Conservation (phyloP, 2,329 filamentous ascomycete genomes). For the Colletotrichum sp. region DNA sequence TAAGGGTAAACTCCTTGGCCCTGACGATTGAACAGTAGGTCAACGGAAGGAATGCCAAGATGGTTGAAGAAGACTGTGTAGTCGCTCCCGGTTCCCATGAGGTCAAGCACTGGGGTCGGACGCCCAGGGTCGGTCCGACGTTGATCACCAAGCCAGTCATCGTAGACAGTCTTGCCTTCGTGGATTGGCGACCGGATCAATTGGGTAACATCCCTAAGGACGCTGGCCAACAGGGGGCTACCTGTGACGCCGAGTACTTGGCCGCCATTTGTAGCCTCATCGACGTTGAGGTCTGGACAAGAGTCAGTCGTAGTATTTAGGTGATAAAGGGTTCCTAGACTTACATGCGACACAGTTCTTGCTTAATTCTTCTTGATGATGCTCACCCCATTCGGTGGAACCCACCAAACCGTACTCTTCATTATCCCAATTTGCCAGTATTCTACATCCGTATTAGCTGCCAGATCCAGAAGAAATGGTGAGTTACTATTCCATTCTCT, state of each 20-base stretch:
- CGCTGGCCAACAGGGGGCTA: background rate
- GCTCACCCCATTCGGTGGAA: constrained; percentile 76
- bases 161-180: constrained; percentile 45
- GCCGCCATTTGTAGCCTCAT: background rate
- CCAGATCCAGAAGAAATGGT: background rate
- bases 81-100: constrained; percentile 64
- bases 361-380: constrained; percentile 70
- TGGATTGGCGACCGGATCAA: constrained; percentile 54
- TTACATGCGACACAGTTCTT: constrained; percentile 69
- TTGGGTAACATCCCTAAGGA: constrained; percentile 42
- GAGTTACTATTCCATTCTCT: rapidly evolving
- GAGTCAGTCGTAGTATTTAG: background rate
- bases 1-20: constrained; percentile 52
- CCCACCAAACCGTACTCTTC: constrained; percentile 76
- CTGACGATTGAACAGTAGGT: constrained; percentile 52
- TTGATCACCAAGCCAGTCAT: constrained; percentile 45
- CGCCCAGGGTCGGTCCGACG: constrained; percentile 30
- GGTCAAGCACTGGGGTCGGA: constrained; percentile 40
- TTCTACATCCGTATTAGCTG: constrained; percentile 51
- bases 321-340: background rate
- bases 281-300: background rate
- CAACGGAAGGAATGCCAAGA: constrained; percentile 57
- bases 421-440: constrained; percentile 68
- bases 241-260: background rate
- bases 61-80: constrained; percentile 67